These are phyloP conservation scores for Pleurozium schreberi DNA, from an alignment of 225 moss, liverwort and hornwort genomes.

Conservation along the genomic window DNA sequence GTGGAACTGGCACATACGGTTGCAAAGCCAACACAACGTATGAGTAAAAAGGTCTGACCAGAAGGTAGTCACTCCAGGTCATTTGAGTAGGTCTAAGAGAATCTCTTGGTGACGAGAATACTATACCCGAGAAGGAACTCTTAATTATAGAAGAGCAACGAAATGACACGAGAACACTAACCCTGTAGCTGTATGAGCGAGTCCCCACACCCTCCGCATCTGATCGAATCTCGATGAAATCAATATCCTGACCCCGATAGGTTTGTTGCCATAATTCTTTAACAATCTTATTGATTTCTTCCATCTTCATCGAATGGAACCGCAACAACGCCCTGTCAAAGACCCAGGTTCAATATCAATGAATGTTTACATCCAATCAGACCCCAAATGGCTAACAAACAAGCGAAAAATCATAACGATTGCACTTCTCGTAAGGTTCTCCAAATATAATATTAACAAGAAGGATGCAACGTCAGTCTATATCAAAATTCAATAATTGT, in stretches of 20 bases:
- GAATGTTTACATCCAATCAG: not conserved
- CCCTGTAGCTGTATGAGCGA: slow-evolving; percentile 98
- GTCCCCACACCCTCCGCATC: slow-evolving; percentile 88
- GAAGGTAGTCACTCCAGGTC: not conserved
- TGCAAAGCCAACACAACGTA: not conserved
- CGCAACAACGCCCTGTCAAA: slow-evolving; percentile 79
- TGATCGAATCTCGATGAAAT: slow-evolving; percentile 95
- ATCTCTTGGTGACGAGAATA: not conserved
- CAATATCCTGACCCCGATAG: slow-evolving; percentile 95
- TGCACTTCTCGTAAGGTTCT: not conserved
- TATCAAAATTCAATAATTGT: not conserved
- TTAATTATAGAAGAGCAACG: not conserved
- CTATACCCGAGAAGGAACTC: not conserved
- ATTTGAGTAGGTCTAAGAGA: not conserved
- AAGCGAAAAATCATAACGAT: not conserved
- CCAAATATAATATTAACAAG: not conserved
- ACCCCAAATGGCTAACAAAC: not conserved
- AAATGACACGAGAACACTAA: slow-evolving; percentile 14
- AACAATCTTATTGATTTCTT: slow-evolving; percentile 98
- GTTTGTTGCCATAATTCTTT: slow-evolving; percentile 99
- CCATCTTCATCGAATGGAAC: slow-evolving; percentile 99
- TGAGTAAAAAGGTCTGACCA: not conserved
- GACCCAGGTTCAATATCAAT: not conserved
- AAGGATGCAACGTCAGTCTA: not conserved
- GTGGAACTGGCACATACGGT: not conserved